phyloP scores from a whole-genome alignment of 1,284 basidiomycete genomes.

The Mycena citricolor region DNA sequence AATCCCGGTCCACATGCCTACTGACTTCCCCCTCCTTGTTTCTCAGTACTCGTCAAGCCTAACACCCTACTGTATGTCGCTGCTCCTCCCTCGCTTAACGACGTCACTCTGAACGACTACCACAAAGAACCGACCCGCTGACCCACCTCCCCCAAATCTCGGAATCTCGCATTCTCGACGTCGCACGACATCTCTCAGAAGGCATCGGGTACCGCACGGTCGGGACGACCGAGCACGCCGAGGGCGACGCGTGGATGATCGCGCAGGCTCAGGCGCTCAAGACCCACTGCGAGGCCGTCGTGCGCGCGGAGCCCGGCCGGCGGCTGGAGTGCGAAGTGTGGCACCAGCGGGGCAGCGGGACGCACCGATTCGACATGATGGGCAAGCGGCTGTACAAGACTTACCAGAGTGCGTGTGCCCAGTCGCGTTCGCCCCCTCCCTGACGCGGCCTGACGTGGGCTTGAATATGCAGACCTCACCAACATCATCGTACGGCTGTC shows the following conservation, averaged over 20 bases:
- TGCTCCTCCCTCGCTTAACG: background rate
- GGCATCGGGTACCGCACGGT: conserved; percentile 91
- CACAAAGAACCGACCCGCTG: conserved; percentile 46
- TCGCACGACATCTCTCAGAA: conserved; percentile 71
- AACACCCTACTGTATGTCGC: conserved; percentile 39
- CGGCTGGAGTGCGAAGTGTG: conserved; percentile 85
- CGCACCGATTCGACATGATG: conserved; percentile 90
- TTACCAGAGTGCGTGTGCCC: conserved; percentile 52
- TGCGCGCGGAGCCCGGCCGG: conserved; percentile 45
- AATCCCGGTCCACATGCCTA: too few species aligned
- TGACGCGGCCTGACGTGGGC: too few species aligned
- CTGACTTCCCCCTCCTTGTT: conserved; percentile 4
- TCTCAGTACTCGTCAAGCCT: conserved; percentile 42
- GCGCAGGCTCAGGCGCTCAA: conserved; percentile 62
- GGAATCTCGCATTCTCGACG: conserved; percentile 62
- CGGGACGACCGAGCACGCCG: conserved; percentile 86
- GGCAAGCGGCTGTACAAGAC: conserved; percentile 85
- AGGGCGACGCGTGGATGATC: conserved; percentile 84
- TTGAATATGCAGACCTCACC: conserved; percentile 51
- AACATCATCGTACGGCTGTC: conserved; percentile 92
- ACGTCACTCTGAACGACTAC: background rate
- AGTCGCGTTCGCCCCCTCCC: background rate
- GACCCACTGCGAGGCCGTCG: conserved; percentile 58
- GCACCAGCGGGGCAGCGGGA: conserved; percentile 83
- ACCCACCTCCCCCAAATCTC: conserved; percentile 69